Evolutionary conservation across 179 eudicot species (phyloP).

Genomic region (Camellia oleifera): DNA sequence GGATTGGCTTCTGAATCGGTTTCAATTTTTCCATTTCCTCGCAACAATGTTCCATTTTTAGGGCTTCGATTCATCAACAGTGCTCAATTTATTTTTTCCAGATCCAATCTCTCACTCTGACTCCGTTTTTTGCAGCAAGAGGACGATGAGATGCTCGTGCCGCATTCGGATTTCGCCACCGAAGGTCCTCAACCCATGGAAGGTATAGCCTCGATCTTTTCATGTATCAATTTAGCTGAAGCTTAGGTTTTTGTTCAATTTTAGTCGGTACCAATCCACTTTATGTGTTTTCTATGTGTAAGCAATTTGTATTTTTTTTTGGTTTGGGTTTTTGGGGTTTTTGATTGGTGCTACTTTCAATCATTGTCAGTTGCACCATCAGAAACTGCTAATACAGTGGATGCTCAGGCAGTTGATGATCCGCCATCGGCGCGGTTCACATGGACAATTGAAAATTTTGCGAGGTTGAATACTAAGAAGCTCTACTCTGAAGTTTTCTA

Average conservation of each 20-base stretch:
- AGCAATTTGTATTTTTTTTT: background rate
- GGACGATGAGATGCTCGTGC: conserved; percentile 80
- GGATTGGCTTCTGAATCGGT: conserved; percentile 8
- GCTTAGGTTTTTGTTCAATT: background rate
- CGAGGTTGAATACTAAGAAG: conserved; percentile 65
- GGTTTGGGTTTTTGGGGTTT: background rate
- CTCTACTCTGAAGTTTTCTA: conserved; percentile 65
- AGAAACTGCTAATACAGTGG: conserved; percentile 46
- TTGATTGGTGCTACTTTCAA: background rate
- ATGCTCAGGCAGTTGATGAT: conserved; percentile 65
- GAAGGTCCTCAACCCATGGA: conserved; percentile 54
- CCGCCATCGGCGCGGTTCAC: conserved; percentile 66
- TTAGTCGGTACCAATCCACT: background rate
- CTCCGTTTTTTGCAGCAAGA: conserved; percentile 48
- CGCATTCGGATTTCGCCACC: conserved; percentile 55
- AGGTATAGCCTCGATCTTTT: conserved; percentile 33
- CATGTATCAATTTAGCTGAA: background rate
- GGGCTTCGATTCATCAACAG: conserved; percentile 15
- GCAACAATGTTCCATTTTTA: conserved; percentile 1
- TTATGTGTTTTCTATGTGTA: background rate
- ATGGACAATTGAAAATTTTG: conserved; percentile 70
- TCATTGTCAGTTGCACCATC: conserved; percentile 40
- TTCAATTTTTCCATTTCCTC: background rate
- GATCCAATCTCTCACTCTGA: conserved; percentile 31
- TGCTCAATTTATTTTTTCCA: background rate